Base-by-base conservation (phyloP, 2,329 filamentous ascomycete genomes). In the Pseudopyricularia javanii region DNA sequence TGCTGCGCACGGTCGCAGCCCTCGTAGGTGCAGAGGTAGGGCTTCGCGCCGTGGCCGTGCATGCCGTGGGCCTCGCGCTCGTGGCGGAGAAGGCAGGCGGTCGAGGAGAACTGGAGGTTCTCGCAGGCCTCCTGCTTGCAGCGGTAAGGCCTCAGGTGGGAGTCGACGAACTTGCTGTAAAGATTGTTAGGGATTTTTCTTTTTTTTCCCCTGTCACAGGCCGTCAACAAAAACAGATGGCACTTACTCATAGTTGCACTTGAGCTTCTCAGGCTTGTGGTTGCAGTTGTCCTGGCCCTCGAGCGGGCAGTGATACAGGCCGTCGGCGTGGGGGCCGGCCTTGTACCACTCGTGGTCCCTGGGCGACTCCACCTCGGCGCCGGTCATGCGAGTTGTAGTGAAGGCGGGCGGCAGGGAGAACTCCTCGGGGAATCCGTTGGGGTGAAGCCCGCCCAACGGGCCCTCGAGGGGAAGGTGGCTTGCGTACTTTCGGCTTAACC, bases 231-330 rank as follows among this genome's bases (percentile, higher is more conserved):
- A 43, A 8, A 3, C 32, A n/a, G n/a, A 4, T 14, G 8, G 22
- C 24, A 72, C 88, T 80, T 85, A 95, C 91, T 96, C 91, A 66
- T 96, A 97, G 72, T 95, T 95, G 83, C 91, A 96, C 80, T 96
- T 96, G 61, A 97, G 86, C 74, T 94, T 93, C 64, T 94, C 93
- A 40, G 91, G 82, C 72, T 88, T 87, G 81, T 96, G 91, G 68
- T 80, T 86, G 79, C 91, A 97, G 63, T 66, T 74, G 32, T 71
- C 54, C 56, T 83, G 76, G 61, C 82, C 85, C 66, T 86, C 83
- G 76, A 86, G 93, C 6, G 91, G 91, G 76, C 91, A 97, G 72
- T 95, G 89, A 73, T 93, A 97, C 55, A 94, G 80, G 64, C 89
- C 90, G 69, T 95, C 88, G 33, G 75, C 67, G 40, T 77, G 68